Percentiles rank a stretch among this genome's conserved stretches.
Evolutionary conservation across 176 grass and related monocot genomes (phyloP).

Genomic region (Thalia dealbata): DNA sequence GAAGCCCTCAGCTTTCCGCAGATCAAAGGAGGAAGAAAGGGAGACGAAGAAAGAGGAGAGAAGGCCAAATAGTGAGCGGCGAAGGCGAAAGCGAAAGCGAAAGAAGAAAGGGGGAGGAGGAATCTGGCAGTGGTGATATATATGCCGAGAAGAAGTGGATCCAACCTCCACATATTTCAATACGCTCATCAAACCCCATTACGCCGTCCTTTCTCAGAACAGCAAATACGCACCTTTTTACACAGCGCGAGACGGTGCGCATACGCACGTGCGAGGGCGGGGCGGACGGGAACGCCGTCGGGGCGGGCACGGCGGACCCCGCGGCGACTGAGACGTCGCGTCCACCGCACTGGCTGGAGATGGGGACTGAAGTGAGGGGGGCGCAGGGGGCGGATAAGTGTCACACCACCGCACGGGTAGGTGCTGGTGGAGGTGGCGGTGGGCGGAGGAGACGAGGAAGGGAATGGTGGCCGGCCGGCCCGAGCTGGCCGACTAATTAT

Average conservation of each 20-base stretch:
- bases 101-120: constrained; percentile 28
- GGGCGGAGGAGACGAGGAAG: neutral
- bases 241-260: neutral
- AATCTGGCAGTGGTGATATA: constrained; percentile 27
- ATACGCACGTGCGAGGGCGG: neutral
- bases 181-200: neutral
- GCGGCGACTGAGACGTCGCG: neutral
- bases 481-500: neutral
- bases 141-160: constrained; percentile 5
- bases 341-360: neutral
- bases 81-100: constrained; percentile 75
- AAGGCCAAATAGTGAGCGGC: constrained; percentile 13
- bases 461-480: neutral
- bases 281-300: neutral
- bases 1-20: constrained; percentile 5
- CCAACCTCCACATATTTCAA: constrained; percentile 10
- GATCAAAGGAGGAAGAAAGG: neutral
- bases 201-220: neutral
- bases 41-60: constrained; percentile 21
- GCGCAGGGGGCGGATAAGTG: neutral
- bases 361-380: neutral
- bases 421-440: neutral
- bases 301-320: neutral
- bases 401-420: neutral
- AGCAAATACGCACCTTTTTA: neutral